A percentile compares a stretch with the other conserved stretches of the same genome.
These are phyloP conservation scores for Sutorius eximius DNA, from an alignment of 1,284 basidiomycete species.

Conservation along the genomic window DNA sequence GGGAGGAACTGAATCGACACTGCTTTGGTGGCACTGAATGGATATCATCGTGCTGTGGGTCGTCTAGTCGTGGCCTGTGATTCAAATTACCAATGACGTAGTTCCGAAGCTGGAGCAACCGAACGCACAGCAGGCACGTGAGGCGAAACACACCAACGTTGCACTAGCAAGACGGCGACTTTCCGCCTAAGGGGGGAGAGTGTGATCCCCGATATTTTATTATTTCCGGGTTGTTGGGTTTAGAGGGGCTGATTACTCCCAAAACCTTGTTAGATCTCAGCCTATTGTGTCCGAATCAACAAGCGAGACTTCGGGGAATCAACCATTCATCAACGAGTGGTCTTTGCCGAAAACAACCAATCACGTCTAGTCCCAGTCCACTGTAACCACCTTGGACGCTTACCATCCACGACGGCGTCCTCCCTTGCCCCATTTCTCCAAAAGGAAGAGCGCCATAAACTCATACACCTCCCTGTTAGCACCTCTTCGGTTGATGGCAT, in stretches of 20 bases:
- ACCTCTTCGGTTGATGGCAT: conserved; percentile 69
- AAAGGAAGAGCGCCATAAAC: conserved; percentile 81
- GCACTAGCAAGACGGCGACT: not conserved
- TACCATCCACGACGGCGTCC: conserved; percentile 58
- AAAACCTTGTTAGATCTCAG: conserved; percentile 2
- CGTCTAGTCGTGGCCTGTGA: not conserved
- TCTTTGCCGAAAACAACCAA: not conserved
- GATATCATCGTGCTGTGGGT: not conserved
- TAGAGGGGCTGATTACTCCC: not conserved
- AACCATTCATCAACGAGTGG: not conserved
- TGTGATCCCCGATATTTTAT: not conserved
- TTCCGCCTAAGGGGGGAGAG: not conserved
- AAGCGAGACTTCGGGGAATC: not conserved
- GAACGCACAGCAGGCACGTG: conserved; percentile 1
- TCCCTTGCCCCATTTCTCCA: conserved; percentile 91
- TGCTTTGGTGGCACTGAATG: not conserved
- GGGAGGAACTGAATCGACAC: not conserved
- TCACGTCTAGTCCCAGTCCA: not conserved
- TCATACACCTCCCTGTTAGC: conserved; percentile 86
- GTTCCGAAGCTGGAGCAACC: not conserved
- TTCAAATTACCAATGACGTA: not conserved
- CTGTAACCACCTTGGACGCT: not conserved
- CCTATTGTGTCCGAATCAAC: conserved; percentile 9
- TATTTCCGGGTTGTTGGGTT: not conserved
- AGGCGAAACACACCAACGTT: conserved; percentile 4